Evolutionary conservation across 2,329 filamentous ascomycete species (phyloP).

Genomic region (Fusarium subglutinans): DNA sequence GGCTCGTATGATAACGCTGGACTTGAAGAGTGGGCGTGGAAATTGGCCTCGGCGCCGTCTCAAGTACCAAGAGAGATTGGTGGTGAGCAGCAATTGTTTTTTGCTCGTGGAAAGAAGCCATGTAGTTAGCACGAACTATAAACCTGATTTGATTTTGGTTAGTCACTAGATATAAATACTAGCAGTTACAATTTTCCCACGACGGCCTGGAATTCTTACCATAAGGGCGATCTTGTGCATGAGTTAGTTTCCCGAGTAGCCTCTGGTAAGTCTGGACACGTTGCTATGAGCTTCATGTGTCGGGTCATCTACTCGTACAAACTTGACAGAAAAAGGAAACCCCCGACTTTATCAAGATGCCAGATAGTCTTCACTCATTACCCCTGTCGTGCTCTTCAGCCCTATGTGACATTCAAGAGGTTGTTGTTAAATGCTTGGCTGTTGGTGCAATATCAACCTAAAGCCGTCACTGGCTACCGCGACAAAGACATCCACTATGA

Average conservation of each 20-base stretch:
- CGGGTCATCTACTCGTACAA: background rate
- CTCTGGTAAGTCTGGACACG: background rate
- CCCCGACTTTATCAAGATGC: background rate
- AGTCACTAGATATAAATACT: no score
- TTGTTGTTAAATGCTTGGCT: background rate
- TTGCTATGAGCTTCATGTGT: background rate
- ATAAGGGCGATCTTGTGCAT: background rate
- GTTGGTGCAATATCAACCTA: background rate
- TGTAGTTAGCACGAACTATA: background rate
- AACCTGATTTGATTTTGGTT: background rate
- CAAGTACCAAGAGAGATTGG: conserved; percentile 39
- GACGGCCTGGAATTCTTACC: background rate
- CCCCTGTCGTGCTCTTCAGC: background rate
- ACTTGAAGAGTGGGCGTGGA: conserved; percentile 40
- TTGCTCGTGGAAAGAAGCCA: conserved; percentile 36
- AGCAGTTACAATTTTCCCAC: background rate
- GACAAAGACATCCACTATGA: background rate
- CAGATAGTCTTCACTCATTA: background rate
- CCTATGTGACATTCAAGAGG: background rate
- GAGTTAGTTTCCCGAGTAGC: background rate
- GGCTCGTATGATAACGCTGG: conserved; percentile 36
- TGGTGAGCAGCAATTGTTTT: conserved; percentile 40
- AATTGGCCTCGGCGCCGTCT: conserved; percentile 27
- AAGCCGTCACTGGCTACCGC: background rate
- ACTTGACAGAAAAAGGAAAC: background rate